Base-by-base conservation (phyloP, 345 rosid species). In the Cardiospermum halicacabum region DNA sequence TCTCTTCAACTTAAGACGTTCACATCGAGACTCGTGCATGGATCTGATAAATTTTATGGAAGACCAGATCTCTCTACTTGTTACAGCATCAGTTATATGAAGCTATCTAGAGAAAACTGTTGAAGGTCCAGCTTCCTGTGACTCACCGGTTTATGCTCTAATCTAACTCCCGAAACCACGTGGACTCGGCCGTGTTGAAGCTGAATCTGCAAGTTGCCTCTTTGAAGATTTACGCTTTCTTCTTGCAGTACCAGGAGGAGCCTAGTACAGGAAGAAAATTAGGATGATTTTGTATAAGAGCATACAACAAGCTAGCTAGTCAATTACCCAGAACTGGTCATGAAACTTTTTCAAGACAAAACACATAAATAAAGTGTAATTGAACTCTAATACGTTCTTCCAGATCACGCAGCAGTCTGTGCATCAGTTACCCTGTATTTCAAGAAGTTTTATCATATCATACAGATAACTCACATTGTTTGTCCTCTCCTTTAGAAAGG, bases 181-280 rank as follows among this genome's bases (percentile, higher is more conserved):
- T 40, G 99, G 96, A 69, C 82, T 74, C 7, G 92, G 86, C 64
- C 82, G 81, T 21, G 82, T 26, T 3, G 96, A 74, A 53, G 78
- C 56, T 0, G 87, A 75, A 58, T 82, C 89, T 24, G 75, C 86
- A 63, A 90, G 85, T 58, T 75, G 79, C 79, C 71, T 84, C 74
- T 89, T 88, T 22, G 88, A 85, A 15, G 89, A 67, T 77, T 60
- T 88, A 62, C 81, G 85, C 81, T 73, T 88, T 77, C 96, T 90
- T 72, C 92, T 84, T 16, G 92, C 99, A 25, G 95, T 82, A 63
- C 99, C 95, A 55, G 96, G 88, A 75, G 94, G 89, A 60, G 89
- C 92, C 99, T 90, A 45, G 25, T 57, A 11, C 65, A 65, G 39
- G 45, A 64, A 11, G 57, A 16, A 47, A 63, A 60, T 34, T 11